These are phyloP conservation scores for Neonectria sp. DNA, from an alignment of 2,329 filamentous ascomycete species.

Conservation along the genomic window DNA sequence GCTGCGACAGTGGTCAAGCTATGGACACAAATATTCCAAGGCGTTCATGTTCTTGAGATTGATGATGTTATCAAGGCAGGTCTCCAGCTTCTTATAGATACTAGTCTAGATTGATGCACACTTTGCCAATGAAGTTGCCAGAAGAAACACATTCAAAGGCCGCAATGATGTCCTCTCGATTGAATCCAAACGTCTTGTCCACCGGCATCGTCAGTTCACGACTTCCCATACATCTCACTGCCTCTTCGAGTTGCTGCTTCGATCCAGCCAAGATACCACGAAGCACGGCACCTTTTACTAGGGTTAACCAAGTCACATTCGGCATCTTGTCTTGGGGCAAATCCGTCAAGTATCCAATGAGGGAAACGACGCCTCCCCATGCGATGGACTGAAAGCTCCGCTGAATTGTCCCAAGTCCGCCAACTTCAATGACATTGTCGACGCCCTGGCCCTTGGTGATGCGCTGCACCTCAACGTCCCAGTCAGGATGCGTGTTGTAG, in stretches of 20 bases:
- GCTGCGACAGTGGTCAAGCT: constrained; percentile 5
- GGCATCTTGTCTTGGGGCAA: constrained; percentile 9
- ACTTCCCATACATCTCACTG: background rate
- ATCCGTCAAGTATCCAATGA: constrained; percentile 58
- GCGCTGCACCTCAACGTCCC: constrained; percentile 60
- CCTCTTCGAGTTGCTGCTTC: constrained; percentile 29
- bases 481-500: constrained; percentile 61
- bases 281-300: constrained; percentile 15
- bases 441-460: constrained; percentile 61
- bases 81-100: background rate
- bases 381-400: constrained; percentile 62
- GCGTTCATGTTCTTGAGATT: constrained; percentile 5
- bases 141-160: constrained; percentile 1
- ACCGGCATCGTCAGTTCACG: background rate
- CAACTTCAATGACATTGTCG: constrained; percentile 57
- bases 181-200: constrained; percentile 7
- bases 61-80: constrained; percentile 7
- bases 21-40: constrained; percentile 6
- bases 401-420: constrained; percentile 57
- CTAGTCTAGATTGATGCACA: constrained; percentile 17
- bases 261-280: constrained; percentile 23
- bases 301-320: background rate
- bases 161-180: background rate
- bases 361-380: constrained; percentile 60
- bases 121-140: constrained; percentile 12